Evolutionary conservation across 192 early-diverging fungal genomes (phyloP).

Genomic region (Phycomyces blakesleeanus): DNA sequence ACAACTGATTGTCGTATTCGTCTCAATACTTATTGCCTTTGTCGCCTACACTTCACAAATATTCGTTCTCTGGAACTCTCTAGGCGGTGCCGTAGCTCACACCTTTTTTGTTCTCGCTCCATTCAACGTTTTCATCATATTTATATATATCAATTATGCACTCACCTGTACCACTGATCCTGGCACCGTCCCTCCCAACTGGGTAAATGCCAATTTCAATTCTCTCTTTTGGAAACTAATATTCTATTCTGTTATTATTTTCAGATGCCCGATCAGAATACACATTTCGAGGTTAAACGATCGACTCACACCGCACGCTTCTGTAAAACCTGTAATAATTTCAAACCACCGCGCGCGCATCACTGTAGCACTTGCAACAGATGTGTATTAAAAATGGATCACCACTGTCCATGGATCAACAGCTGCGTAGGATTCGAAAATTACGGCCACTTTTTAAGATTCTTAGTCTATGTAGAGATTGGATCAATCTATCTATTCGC

Average conservation of each 20-base stretch:
- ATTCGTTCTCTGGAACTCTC: conserved; percentile 29
- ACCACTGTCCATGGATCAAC: conserved; percentile 90
- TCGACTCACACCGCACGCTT: conserved; percentile 67
- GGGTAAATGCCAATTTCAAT: conserved; percentile 26
- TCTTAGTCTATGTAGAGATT: conserved; percentile 69
- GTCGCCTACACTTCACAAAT: conserved; percentile 28
- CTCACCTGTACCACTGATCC: conserved; percentile 74
- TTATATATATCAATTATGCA: conserved; percentile 87
- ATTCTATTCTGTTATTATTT: conserved; percentile 5
- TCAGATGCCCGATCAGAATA: conserved; percentile 30
- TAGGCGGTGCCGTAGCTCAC: conserved; percentile 14
- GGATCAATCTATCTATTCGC: conserved; percentile 51
- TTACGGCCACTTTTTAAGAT: conserved; percentile 75
- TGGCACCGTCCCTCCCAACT: conserved; percentile 68
- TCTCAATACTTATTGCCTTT: conserved; percentile 16
- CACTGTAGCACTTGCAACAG: conserved; percentile 74
- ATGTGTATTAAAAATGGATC: conserved; percentile 89
- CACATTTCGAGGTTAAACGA: conserved; percentile 62
- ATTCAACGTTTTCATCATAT: conserved; percentile 74
- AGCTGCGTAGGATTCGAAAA: conserved; percentile 82
- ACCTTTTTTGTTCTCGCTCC: conserved; percentile 47
- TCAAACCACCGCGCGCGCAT: conserved; percentile 78
- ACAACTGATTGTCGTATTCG: conserved; percentile 11
- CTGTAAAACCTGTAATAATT: conserved; percentile 58
- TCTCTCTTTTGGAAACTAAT: background rate